Evolutionary conservation across 495 filamentous ascomycete genomes (phyloP), one percentile per base, ranked within the genome.

Genomic region (Aspergillus diversus): DNA sequence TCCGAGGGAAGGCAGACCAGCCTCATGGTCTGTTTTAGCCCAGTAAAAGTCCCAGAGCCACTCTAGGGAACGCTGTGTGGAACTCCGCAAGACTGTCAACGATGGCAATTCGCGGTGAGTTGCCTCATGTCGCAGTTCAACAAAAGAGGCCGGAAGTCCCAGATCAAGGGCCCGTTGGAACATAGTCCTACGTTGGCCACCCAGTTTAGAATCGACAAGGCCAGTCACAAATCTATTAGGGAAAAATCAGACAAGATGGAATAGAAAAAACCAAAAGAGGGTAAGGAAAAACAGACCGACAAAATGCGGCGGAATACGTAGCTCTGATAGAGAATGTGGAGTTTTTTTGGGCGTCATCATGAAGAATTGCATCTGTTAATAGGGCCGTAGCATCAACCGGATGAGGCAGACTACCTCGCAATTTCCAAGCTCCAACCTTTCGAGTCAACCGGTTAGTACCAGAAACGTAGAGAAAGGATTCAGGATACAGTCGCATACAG

Each of bases 31-130:
- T 7, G 72, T 58, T 33, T 66, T 73, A 5, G 60, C 74, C 94
- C 94, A 98, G 75, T 96, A 97, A 68, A 89, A 89, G 42, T 83
- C 80, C 92, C 92, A 97, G 53, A 97, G 82, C 94, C 94, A 97
- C 33, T 82, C 84, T 55, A 98, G 77, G 2, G 87, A 91, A 65
- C 87, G 84, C 64, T 80, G 66, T 3, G 88, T 82, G 5, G 89
- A 87, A 12, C 80, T 79, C 57, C 91, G 80, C 57, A 97, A 75
- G 32, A 91, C 84, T 7, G 82, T 75, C 55, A 97, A 76, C 1
- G 86, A 85, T 1, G 94, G 93, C 57, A 97, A 76, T 67, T 92
- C 89, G 64, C 92, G 90, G 73, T 98, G 94, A 42, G 92, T 95
- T 35, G 90, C 90, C 72, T 95, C 89, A 69, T 98, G 94, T 16